These are phyloP conservation scores for Mrakia gelida DNA, from an alignment of 768 basidiomycete species.

Conservation along the genomic window DNA sequence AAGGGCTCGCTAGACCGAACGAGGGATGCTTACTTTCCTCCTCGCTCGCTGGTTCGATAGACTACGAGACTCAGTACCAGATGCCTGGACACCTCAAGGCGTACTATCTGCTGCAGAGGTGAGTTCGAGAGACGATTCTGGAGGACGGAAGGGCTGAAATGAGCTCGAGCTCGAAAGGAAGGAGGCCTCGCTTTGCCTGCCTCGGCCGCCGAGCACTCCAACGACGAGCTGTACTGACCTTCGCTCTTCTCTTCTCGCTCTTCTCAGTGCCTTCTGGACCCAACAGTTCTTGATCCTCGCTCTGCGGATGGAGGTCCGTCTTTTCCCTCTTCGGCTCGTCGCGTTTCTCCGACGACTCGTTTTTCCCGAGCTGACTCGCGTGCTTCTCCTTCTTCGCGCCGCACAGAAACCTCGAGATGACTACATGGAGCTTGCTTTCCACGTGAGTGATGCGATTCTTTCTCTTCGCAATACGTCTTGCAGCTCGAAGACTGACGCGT, in stretches of 20 bases:
- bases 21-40: neutral
- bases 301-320: slow-evolving; percentile 13
- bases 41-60: neutral
- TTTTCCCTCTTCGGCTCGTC: neutral
- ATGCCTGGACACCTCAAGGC: slow-evolving; percentile 14
- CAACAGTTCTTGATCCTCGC: slow-evolving; percentile 5
- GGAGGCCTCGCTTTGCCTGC: no score
- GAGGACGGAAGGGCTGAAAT: no score
- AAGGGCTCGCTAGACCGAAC: no score
- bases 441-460: neutral
- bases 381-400: neutral
- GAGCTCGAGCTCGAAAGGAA: neutral
- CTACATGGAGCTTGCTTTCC: slow-evolving; percentile 8
- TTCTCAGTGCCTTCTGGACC: slow-evolving; percentile 7
- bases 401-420: slow-evolving; percentile 17
- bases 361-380: neutral
- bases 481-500: neutral
- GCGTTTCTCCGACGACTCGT: neutral
- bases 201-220: neutral
- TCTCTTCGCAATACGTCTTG: neutral
- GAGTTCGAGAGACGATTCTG: neutral
- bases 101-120: slow-evolving; percentile 7
- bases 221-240: neutral
- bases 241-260: neutral
- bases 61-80: slow-evolving; percentile 24